These are phyloP conservation scores for Microstegium vimineum DNA, from an alignment of 176 grass and related monocot genomes.

Conservation along the genomic window DNA sequence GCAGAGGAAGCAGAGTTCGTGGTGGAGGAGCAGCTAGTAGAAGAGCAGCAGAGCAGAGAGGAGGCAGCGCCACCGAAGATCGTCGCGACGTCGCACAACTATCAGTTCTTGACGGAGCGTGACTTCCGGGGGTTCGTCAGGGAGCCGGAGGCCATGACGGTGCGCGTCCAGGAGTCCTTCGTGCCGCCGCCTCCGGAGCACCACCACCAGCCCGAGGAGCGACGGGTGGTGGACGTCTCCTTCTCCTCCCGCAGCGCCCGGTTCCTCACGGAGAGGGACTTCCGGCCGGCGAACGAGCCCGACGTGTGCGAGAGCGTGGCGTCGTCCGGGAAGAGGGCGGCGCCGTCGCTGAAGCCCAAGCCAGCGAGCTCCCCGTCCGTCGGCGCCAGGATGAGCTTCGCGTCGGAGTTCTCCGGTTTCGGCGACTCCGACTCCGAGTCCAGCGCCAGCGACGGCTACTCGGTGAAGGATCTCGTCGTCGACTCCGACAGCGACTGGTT, in stretches of 20 bases:
- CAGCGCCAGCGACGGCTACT: slow-evolving; percentile 85
- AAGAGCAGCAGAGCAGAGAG: slow-evolving; percentile 5
- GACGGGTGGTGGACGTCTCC: slow-evolving; percentile 12
- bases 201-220: slow-evolving; percentile 23
- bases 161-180: slow-evolving; percentile 56
- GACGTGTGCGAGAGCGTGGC: neutral
- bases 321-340: slow-evolving; percentile 15
- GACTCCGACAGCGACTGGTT: slow-evolving; percentile 96
- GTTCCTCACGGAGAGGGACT: slow-evolving; percentile 15
- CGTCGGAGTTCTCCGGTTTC: slow-evolving; percentile 60
- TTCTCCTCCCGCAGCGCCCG: neutral
- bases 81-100: slow-evolving; percentile 52
- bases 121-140: slow-evolving; percentile 69
- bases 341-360: slow-evolving; percentile 12
- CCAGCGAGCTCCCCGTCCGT: neutral
- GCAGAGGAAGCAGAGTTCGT: slow-evolving; percentile 28
- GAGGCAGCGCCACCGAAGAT: neutral
- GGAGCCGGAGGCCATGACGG: slow-evolving; percentile 65
- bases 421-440: slow-evolving; percentile 76
- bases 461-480: slow-evolving; percentile 74
- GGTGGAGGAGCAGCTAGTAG: neutral
- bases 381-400: slow-evolving; percentile 37
- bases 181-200: slow-evolving; percentile 4
- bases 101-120: slow-evolving; percentile 56
- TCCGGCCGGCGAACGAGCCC: slow-evolving; percentile 27